A percentile compares a stretch with the other conserved stretches of the same genome.
These are phyloP conservation scores for Mrakia hoshinonis DNA, from an alignment of 768 basidiomycete genomes.

Conservation along the genomic window DNA sequence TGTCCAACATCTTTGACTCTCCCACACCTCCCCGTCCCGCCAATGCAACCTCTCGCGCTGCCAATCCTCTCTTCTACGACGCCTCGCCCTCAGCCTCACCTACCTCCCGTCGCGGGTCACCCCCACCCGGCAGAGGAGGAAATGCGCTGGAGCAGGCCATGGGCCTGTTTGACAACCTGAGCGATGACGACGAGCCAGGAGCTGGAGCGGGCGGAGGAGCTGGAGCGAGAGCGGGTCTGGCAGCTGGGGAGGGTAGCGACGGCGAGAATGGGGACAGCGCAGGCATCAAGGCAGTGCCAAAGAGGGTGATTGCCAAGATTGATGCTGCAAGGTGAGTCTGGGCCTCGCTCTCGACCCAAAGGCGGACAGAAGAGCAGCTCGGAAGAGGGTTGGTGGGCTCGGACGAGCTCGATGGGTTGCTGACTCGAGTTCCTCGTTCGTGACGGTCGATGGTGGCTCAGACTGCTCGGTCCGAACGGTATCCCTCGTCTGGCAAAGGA, in stretches of 20 bases:
- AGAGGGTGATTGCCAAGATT: conserved; percentile 52
- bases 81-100: conserved; percentile 26
- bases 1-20: conserved; percentile 36
- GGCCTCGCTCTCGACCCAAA: neutral
- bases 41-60: conserved; percentile 15
- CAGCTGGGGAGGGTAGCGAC: neutral
- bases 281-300: conserved; percentile 42
- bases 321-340: conserved; percentile 53
- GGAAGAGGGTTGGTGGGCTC: neutral
- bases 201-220: conserved; percentile 17
- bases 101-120: conserved; percentile 18
- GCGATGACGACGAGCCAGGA: conserved; percentile 12
- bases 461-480: conserved; percentile 63
- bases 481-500: conserved; percentile 71
- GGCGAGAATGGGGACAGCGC: conserved; percentile 34
- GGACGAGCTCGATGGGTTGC: neutral
- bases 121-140: neutral
- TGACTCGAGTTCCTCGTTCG: neutral
- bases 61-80: conserved; percentile 16
- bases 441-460: conserved; percentile 31
- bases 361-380: neutral
- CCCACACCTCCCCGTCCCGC: conserved; percentile 33
- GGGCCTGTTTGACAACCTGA: conserved; percentile 13
- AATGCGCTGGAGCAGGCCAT: neutral
- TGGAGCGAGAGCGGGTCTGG: conserved; percentile 22